Conservation (phyloP, 1,139 yeast genomes). For the Suhomyces ambrosiae region DNA sequence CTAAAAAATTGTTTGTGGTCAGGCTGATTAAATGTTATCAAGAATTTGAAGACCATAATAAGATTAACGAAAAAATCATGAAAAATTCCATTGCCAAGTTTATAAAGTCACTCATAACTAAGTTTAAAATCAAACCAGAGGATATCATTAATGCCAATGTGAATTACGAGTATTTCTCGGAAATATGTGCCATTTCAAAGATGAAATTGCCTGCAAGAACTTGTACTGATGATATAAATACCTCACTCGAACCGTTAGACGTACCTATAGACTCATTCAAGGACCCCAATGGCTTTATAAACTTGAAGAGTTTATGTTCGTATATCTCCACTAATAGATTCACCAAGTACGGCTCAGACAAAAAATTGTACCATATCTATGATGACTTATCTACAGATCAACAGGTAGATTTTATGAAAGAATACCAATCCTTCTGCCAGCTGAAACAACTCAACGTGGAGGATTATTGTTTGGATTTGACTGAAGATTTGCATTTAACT, state of each 20-base stretch:
- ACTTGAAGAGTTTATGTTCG: conserved; percentile 23
- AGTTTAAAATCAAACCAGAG: conserved; percentile 2
- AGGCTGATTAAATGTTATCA: conserved; percentile 8
- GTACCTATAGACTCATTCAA: conserved; percentile 19
- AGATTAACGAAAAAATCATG: conserved; percentile 8
- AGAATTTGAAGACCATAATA: conserved; percentile 4
- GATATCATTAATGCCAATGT: neutral
- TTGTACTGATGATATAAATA: too few relatives aligned
- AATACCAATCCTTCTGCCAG: conserved; percentile 28
- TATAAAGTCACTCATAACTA: conserved; percentile 4
- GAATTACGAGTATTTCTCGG: conserved; percentile 2
- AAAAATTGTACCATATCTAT: conserved; percentile 22
- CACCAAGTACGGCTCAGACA: conserved; percentile 12
- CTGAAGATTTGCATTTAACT: conserved; percentile 15
- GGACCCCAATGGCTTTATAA: conserved; percentile 23
- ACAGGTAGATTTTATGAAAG: conserved; percentile 20
- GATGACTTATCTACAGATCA: conserved; percentile 17
- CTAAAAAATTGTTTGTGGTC: conserved; percentile 5
- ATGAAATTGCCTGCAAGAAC: neutral
- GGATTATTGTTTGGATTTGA: conserved; percentile 22
- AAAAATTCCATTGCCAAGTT: conserved; percentile 10
- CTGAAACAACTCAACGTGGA: conserved; percentile 32
- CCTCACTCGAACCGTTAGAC: neutral
- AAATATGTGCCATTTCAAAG: conserved; percentile 5
- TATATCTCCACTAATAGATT: conserved; percentile 24